Evolutionary conservation across 108 stramenopile genomes (phyloP).

Genomic region (Schizochytrium sp.): DNA sequence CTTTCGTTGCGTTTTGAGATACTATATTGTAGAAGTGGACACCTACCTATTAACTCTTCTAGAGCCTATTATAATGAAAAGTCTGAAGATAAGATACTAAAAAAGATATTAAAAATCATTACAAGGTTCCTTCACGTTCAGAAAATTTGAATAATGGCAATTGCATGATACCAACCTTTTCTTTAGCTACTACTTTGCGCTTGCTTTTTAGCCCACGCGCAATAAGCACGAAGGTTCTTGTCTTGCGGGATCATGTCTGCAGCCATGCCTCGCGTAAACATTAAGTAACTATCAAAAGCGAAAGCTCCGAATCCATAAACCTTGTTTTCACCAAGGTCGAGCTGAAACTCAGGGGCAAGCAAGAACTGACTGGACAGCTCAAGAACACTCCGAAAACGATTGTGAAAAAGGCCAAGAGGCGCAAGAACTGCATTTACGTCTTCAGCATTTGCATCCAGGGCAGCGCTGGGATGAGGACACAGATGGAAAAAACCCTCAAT

Average conservation of each 20-base stretch:
- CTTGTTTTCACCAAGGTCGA: slow-evolving; percentile 57
- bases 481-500: slow-evolving; percentile 55
- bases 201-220: slow-evolving; percentile 41
- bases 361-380: slow-evolving; percentile 56
- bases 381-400: background rate
- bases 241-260: slow-evolving; percentile 30
- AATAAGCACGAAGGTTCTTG: slow-evolving; percentile 52
- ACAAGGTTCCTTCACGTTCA: background rate
- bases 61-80: too few species aligned
- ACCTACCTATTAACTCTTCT: too few species aligned
- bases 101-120: too few species aligned
- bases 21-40: too few species aligned
- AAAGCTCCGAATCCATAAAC: slow-evolving; percentile 46
- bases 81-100: too few species aligned
- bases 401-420: slow-evolving; percentile 56
- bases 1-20: too few species aligned
- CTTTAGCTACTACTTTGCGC: slow-evolving; percentile 34
- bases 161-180: background rate
- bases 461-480: slow-evolving; percentile 57
- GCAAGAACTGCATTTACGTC: background rate
- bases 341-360: background rate
- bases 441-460: background rate
- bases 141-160: background rate
- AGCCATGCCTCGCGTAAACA: slow-evolving; percentile 36
- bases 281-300: slow-evolving; percentile 41